Evolutionary conservation across 192 early-diverging fungal species (phyloP).

Genomic region (Mortierella hygrophila): DNA sequence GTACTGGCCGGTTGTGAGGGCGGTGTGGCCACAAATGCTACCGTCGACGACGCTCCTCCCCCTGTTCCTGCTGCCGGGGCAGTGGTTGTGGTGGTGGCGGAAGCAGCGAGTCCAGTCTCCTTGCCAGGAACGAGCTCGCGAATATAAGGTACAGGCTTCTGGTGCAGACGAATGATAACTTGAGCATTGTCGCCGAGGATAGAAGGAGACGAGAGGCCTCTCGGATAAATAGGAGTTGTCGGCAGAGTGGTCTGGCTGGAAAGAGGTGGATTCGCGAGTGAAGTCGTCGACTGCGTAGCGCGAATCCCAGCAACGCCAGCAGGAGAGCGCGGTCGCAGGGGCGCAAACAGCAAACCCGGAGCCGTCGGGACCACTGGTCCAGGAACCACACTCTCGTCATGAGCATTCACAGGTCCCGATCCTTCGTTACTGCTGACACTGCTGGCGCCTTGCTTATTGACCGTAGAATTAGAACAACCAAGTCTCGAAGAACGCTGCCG

Average conservation of each 20-base stretch:
- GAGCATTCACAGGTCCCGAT: not conserved
- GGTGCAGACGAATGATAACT: slow-evolving; percentile 7
- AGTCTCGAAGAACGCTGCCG: not conserved
- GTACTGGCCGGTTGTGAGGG: not conserved
- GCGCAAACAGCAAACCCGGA: not conserved
- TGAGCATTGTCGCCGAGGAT: not conserved
- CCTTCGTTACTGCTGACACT: too few relatives aligned
- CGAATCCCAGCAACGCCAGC: not conserved
- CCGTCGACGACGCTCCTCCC: not conserved
- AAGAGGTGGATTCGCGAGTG: not conserved
- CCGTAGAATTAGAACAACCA: not conserved
- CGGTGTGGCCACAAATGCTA: not conserved
- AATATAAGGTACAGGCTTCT: slow-evolving; percentile 32
- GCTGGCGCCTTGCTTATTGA: not conserved
- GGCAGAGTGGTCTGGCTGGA: not conserved
- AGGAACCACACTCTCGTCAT: not conserved
- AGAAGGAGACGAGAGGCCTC: slow-evolving; percentile 8
- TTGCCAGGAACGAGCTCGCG: slow-evolving; percentile 38
- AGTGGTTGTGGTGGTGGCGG: not conserved
- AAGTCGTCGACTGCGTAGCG: not conserved
- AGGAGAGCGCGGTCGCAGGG: slow-evolving; percentile 2
- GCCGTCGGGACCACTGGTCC: not conserved
- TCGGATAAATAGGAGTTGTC: slow-evolving; percentile 21
- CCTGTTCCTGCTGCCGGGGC: not conserved
- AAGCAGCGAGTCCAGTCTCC: not conserved